These are phyloP conservation scores for Laguncularia racemosa DNA, from an alignment of 345 rosid genomes.

Conservation along the genomic window DNA sequence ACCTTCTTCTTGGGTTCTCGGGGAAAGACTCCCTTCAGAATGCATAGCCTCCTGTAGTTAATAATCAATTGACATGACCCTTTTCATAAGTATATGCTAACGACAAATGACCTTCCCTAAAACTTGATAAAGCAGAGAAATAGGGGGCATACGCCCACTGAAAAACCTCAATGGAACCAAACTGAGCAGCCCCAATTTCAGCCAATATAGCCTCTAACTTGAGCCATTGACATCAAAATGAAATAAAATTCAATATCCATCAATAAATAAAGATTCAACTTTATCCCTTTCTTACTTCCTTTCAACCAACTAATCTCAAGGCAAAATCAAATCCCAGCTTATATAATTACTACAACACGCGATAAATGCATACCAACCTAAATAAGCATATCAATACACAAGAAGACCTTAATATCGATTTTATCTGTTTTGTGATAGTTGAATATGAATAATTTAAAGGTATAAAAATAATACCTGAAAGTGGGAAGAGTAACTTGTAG, in stretches of 20 bases:
- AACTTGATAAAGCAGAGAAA: background rate
- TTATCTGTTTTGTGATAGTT: background rate
- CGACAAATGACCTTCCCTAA: background rate
- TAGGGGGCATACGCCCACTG: too few species aligned
- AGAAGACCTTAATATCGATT: background rate
- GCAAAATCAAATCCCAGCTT: too few species aligned
- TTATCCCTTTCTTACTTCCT: too few species aligned
- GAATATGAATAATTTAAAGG: background rate
- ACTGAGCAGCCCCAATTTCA: too few species aligned
- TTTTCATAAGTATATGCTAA: background rate
- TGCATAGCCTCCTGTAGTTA: conserved; percentile 64
- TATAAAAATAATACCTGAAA: conserved; percentile 47
- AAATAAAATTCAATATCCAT: too few species aligned
- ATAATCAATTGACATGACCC: background rate
- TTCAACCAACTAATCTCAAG: too few species aligned
- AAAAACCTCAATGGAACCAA: too few species aligned
- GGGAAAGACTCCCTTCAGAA: conserved; percentile 81
- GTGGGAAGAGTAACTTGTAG: conserved; percentile 68
- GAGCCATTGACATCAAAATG: too few species aligned
- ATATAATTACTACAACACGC: too few species aligned
- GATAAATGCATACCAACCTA: too few species aligned
- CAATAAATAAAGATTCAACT: too few species aligned
- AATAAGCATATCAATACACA: background rate
- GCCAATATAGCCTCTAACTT: too few species aligned
- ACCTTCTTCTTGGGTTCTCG: conserved; percentile 94